Base-by-base conservation (phyloP, 2,329 filamentous ascomycete species). In the Verticillium isaacii region DNA sequence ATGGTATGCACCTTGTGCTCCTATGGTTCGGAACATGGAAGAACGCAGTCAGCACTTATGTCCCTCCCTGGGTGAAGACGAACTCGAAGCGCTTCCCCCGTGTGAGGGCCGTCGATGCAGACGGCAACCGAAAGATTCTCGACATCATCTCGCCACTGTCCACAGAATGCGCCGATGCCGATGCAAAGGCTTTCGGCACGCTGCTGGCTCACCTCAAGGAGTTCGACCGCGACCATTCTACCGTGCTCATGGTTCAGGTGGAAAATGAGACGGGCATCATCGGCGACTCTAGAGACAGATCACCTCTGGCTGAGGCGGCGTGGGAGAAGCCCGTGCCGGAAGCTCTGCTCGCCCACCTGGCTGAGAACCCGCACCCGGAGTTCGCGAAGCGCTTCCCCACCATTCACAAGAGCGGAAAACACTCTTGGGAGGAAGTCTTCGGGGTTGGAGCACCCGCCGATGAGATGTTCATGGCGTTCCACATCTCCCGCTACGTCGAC, bases 191-290 rank as follows among this genome's bases (percentile, higher is more conserved):
- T 0, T 75, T 75, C 41, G 63, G 67, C 0, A 66, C 66, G 7
- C 62, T 75, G 3, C 69, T 75, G 64, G 61, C 56, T 0, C 69
- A 76, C 50, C 54, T 76, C 0, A 75, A 75, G 17, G 71, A 79
- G 3, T 65, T 84, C 2, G 81, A 84, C 52, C 70, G 69, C 2
- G 67, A 73, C 7, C 73, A 83, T 39, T 75, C 72, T 1, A 85
- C 80, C 0, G 81, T 85, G 0, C 64, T 85, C 1, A 84, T 84
- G 82, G 76, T 84, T 0, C 82, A 85, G 63, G 81, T 85, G 9
- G 79, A 85, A 67, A 85, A 85, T 37, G 82, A 85, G 69, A 75
- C 74, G 0, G 82, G 82, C 0, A 61, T 84, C 0, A 70, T 84
- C 0, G 80, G 81, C 0, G 81, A 84, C 64, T 83, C 77, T n/a